Base-by-base conservation (phyloP, 345 rosid species). In the Eucalyptus coolabah region DNA sequence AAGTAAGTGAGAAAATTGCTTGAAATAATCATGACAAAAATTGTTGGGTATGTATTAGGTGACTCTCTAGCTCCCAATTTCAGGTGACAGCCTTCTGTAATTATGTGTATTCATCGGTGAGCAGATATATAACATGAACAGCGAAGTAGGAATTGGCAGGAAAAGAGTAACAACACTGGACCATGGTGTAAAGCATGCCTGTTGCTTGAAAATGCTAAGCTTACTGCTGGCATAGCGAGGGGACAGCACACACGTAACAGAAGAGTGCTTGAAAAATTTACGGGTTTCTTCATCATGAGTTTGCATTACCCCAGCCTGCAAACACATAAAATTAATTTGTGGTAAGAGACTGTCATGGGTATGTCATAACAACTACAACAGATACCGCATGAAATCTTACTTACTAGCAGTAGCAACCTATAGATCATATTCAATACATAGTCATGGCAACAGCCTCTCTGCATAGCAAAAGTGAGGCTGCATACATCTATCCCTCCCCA, bases 181-280 rank as follows among this genome's bases (percentile, higher is more conserved):
- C 50, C 56, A 81, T 28, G 89, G 89, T 88, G 40, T 87, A 92
- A 95, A 91, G 91, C 97, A 91, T 96, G 95, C 98, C 96, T 95
- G 95, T 91, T 96, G 96, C 94, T 94, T 96, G 94, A 95, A 92
- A 94, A 95, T 92, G 97, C 98, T 95, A 92, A 96, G 96, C 95
- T 96, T 96, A 93, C 94, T 96, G 95, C 97, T 95, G 88, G 95
- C 96, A 92, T 96, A 96, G 50, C 96, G 96, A 5, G 97, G 96
- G 19, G 97, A 92, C 90, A 96, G 91, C 88, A 95, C 96, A 85
- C 97, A 96, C 19, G 91, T 87, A 63, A 96, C 97, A 7, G 96
- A 93, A 5, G 97, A 95, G 88, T 94, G 95, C 95, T 94, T 96
- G 93, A 96, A 96, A 88, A 96, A 96, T 91, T 91, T 95, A 88